phyloP scores from a whole-genome alignment of 495 filamentous ascomycete genomes.

The Haplographium delicatum region DNA sequence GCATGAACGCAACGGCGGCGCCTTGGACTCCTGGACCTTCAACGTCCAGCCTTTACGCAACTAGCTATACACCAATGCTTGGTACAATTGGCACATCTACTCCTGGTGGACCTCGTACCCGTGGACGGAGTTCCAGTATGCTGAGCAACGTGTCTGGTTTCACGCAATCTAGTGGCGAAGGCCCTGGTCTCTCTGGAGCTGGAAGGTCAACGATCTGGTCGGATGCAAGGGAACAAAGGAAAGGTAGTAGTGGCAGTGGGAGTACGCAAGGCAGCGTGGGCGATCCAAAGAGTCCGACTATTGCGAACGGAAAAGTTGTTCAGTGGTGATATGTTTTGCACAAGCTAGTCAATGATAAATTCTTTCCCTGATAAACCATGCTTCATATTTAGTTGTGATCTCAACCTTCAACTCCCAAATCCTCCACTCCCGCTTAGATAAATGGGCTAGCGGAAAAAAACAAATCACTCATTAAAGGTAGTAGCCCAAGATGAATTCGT shows the following conservation, averaged over 20 bases:
- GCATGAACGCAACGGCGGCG: constrained; percentile 5
- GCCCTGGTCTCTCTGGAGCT: constrained; percentile 13
- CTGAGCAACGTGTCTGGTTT: constrained; percentile 61
- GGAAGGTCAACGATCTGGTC: constrained; percentile 2
- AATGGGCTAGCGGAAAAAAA: too few relatives aligned
- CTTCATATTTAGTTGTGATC: too few relatives aligned
- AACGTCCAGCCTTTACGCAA: constrained; percentile 4
- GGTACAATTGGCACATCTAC: background rate
- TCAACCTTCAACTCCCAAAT: too few relatives aligned
- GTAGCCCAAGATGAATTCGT: too few relatives aligned
- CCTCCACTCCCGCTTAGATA: too few relatives aligned
- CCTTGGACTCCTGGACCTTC: constrained; percentile 13
- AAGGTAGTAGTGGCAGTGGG: constrained; percentile 18
- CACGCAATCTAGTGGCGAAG: constrained; percentile 50
- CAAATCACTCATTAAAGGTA: too few relatives aligned
- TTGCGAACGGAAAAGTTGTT: constrained; percentile 13
- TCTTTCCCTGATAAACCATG: too few relatives aligned
- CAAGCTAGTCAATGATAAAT: background rate
- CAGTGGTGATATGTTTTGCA: constrained; percentile 1
- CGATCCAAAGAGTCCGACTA: constrained; percentile 25
- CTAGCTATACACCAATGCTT: background rate
- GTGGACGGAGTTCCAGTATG: constrained; percentile 59
- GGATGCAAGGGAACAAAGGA: constrained; percentile 15
- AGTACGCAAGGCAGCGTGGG: constrained; percentile 19
- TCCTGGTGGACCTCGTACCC: constrained; percentile 24